These are phyloP conservation scores for Jaltomata sinuosa DNA, from an alignment of 257 asterid species.

Conservation along the genomic window DNA sequence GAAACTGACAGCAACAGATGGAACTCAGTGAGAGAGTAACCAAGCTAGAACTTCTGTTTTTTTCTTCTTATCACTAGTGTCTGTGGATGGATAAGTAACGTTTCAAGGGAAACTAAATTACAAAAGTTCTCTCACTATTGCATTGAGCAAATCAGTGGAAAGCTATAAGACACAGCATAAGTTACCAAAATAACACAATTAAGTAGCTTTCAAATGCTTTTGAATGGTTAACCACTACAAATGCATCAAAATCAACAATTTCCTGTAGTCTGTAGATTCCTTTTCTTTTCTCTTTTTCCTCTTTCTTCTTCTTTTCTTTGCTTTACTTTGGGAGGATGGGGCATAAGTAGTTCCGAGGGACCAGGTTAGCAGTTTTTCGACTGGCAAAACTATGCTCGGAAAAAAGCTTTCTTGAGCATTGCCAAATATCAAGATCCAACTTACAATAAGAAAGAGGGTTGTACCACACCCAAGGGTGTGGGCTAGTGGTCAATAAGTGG, in stretches of 20 bases:
- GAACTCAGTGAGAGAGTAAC: neutral
- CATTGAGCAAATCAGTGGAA: neutral
- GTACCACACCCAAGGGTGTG: no score
- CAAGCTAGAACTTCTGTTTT: neutral
- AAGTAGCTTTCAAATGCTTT: neutral
- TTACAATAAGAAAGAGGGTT: no score
- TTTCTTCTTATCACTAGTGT: neutral
- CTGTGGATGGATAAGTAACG: neutral
- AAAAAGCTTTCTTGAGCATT: neutral
- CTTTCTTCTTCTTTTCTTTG: neutral
- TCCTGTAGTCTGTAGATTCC: neutral
- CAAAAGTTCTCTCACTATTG: neutral
- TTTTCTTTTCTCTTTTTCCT: neutral
- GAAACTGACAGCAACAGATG: neutral
- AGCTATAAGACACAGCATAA: neutral
- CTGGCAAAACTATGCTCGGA: neutral
- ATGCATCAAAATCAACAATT: neutral
- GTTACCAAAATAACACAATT: neutral
- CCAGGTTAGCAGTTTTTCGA: neutral
- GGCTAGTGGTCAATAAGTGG: no score
- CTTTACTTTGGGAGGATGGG: neutral
- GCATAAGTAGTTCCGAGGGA: neutral
- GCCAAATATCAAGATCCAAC: neutral
- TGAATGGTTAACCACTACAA: neutral
- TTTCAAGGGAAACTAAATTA: neutral